Evolutionary conservation across 2,329 filamentous ascomycete genomes (phyloP).

Genomic region (Pestalotiopsis sp.): DNA sequence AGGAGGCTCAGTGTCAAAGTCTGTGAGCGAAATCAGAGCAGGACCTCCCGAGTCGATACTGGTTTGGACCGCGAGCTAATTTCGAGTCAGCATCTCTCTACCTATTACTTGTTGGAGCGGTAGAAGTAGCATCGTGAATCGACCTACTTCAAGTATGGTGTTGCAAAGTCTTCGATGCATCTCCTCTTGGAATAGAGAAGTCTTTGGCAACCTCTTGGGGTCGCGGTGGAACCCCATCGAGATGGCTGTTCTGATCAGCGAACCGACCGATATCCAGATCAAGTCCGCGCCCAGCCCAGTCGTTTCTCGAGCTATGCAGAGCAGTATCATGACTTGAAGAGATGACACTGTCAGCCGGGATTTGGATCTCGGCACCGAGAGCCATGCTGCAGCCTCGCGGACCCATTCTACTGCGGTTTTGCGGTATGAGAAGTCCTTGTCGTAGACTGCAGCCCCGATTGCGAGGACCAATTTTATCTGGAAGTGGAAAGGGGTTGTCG

Average conservation of each 20-base stretch:
- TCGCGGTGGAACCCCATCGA: conserved; percentile 54
- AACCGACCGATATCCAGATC: conserved; percentile 46
- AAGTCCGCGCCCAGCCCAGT: conserved; percentile 43
- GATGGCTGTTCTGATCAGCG: conserved; percentile 44
- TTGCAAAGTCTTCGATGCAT: conserved; percentile 54
- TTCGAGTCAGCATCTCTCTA: not conserved
- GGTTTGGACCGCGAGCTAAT: conserved; percentile 33
- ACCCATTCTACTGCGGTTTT: conserved; percentile 54
- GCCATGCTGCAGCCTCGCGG: conserved; percentile 56
- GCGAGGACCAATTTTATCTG: conserved; percentile 60
- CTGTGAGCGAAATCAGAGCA: conserved; percentile 41
- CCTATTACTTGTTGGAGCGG: no score
- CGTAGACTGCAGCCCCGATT: conserved; percentile 52
- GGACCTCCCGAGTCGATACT: conserved; percentile 47
- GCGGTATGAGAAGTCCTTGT: conserved; percentile 50
- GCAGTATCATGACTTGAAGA: conserved; percentile 48
- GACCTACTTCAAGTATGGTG: conserved; percentile 47
- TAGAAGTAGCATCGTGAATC: no score
- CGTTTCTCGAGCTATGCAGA: conserved; percentile 42
- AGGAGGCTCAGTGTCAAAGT: conserved; percentile 50
- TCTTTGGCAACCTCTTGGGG: conserved; percentile 37
- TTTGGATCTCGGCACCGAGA: conserved; percentile 54
- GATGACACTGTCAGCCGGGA: conserved; percentile 46
- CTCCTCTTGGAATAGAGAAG: conserved; percentile 37
- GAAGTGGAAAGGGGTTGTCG: conserved; percentile 48